phyloP scores from a whole-genome alignment of 805 yeast species.

The Candida tammaniensis region DNA sequence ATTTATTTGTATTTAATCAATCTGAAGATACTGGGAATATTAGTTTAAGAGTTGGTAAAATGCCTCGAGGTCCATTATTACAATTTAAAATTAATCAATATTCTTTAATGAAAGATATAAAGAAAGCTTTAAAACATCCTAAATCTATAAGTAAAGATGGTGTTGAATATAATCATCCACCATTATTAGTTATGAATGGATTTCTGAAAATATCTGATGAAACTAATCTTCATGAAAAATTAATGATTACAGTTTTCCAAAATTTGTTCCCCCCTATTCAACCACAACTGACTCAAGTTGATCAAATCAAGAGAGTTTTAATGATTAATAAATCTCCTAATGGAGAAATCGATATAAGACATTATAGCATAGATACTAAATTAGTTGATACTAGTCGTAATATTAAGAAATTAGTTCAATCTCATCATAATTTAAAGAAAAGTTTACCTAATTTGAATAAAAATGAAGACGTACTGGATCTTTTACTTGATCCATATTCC shows the following conservation, averaged over 20 bases:
- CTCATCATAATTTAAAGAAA: slow-evolving; percentile 61
- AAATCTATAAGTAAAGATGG: slow-evolving; percentile 68
- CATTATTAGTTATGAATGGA: slow-evolving; percentile 90
- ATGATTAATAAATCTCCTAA: slow-evolving; percentile 72
- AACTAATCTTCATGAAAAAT: slow-evolving; percentile 69
- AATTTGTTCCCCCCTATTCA: slow-evolving; percentile 94
- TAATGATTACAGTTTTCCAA: slow-evolving; percentile 86
- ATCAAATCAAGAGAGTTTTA: slow-evolving; percentile 77
- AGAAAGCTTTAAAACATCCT: slow-evolving; percentile 67
- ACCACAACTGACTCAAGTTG: slow-evolving; percentile 75
- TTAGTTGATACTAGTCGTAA: slow-evolving; percentile 74
- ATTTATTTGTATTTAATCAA: slow-evolving; percentile 83
- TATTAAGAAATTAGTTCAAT: slow-evolving; percentile 65
- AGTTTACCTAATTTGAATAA: slow-evolving; percentile 66
- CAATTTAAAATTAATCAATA: slow-evolving; percentile 77
- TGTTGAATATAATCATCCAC: slow-evolving; percentile 71
- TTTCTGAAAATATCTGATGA: slow-evolving; percentile 47
- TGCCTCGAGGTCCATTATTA: slow-evolving; percentile 93
- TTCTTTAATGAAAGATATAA: slow-evolving; percentile 79
- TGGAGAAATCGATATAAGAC: slow-evolving; percentile 80
- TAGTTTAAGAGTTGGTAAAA: slow-evolving; percentile 76
- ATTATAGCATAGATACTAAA: slow-evolving; percentile 83
- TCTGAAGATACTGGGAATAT: slow-evolving; percentile 78
- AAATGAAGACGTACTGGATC: slow-evolving; percentile 76
- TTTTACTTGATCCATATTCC: slow-evolving; percentile 79